Evolutionary conservation across 352 stramenopile species (phyloP).

Genomic region (Globisporangium canariense): DNA sequence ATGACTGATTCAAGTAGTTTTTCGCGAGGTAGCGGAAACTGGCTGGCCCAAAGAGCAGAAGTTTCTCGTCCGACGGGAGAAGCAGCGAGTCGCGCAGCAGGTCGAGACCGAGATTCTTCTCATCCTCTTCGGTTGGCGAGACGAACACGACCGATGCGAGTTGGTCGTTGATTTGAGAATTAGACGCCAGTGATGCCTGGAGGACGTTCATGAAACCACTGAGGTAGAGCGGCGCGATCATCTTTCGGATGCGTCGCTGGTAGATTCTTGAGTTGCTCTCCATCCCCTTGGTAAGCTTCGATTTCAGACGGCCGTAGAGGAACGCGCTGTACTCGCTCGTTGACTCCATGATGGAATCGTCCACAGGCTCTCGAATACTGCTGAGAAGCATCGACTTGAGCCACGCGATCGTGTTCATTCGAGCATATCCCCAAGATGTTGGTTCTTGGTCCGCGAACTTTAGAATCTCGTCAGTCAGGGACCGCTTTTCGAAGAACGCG

Average conservation of each 20-base stretch:
- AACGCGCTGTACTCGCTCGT: conserved; percentile 38
- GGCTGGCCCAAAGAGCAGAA: conserved; percentile 26
- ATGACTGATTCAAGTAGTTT: conserved; percentile 40
- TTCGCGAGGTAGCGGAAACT: conserved; percentile 30
- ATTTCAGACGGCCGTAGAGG: conserved; percentile 30
- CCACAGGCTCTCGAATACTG: conserved; percentile 36
- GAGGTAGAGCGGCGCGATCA: conserved; percentile 35
- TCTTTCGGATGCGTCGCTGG: conserved; percentile 34
- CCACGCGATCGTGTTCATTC: conserved; percentile 49
- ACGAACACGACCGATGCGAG: conserved; percentile 44
- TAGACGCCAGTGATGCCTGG: conserved; percentile 32
- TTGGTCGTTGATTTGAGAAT: conserved; percentile 38
- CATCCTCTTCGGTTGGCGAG: conserved; percentile 43
- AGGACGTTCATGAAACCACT: conserved; percentile 43
- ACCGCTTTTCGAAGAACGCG: conserved; percentile 49
- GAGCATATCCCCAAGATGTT: conserved; percentile 31
- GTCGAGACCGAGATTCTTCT: conserved; percentile 29
- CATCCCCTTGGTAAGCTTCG: conserved; percentile 34
- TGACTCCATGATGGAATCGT: conserved; percentile 26
- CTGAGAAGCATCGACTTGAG: conserved; percentile 49
- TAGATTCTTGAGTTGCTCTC: conserved; percentile 26
- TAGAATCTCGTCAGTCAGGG: conserved; percentile 38
- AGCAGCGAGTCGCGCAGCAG: conserved; percentile 26
- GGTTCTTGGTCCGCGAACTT: conserved; percentile 37
- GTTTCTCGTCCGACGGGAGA: conserved; percentile 27